A percentile compares a stretch with the other conserved stretches of the same genome.
phyloP scores from a whole-genome alignment of 108 stramenopile species.

The Skeletonema marinoi region DNA sequence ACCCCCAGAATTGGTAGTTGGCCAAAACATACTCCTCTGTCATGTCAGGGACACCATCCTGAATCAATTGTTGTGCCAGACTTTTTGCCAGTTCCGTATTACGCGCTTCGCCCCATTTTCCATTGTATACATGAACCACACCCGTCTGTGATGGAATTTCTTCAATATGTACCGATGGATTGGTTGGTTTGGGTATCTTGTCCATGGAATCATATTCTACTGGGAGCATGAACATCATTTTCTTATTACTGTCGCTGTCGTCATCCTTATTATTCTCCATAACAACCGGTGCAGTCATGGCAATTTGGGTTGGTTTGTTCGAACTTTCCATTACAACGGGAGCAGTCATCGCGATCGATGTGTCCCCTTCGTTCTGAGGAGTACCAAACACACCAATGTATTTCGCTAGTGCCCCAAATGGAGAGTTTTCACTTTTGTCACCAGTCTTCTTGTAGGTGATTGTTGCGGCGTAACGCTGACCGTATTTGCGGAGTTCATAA shows the following conservation, averaged over 20 bases:
- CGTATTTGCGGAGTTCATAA: constrained; percentile 78
- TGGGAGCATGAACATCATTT: constrained; percentile 88
- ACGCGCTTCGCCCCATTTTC: constrained; percentile 33
- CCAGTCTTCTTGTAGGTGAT: constrained; percentile 19
- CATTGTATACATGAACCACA: constrained; percentile 80
- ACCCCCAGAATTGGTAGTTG: constrained; percentile 80
- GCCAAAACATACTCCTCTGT: constrained; percentile 54
- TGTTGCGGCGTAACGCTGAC: constrained; percentile 52
- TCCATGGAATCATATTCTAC: constrained; percentile 66
- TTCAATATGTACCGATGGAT: constrained; percentile 64
- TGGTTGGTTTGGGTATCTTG: constrained; percentile 84
- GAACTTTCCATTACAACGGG: constrained; percentile 66
- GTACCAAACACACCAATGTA: constrained; percentile 89
- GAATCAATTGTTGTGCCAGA: constrained; percentile 54
- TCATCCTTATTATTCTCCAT: constrained; percentile 28
- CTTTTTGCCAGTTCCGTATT: constrained; percentile 47
- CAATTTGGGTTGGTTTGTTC: constrained; percentile 41
- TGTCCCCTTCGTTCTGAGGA: constrained; percentile 67
- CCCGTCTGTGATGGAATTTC: constrained; percentile 65
- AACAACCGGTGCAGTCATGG: constrained; percentile 84
- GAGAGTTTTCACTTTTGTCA: constrained; percentile 36
- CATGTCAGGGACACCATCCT: constrained; percentile 62
- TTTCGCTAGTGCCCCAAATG: constrained; percentile 65
- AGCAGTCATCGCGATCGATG: constrained; percentile 83
- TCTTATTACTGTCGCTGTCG: constrained; percentile 36